Percentiles rank a stretch among this genome's conserved stretches.
Conservation (phyloP, 2,329 filamentous ascomycete genomes). For the Endothia cerciana region DNA sequence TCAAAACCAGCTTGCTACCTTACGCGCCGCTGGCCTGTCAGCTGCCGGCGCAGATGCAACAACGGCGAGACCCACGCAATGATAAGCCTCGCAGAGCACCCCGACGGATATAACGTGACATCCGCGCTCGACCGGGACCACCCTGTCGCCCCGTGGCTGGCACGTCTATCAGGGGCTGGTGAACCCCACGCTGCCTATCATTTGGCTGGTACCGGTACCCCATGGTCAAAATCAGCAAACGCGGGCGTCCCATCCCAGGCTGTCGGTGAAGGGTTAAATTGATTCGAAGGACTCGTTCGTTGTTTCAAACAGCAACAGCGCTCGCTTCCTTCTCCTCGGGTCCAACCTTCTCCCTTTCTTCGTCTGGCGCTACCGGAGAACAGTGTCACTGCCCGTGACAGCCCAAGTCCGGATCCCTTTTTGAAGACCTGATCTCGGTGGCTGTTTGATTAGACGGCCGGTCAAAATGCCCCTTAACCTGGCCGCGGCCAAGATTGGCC, state of each 20-base stretch:
- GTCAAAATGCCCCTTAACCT: conserved; percentile 27
- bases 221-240: not conserved
- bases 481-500: conserved; percentile 26
- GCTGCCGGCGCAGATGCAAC: conserved; percentile 3
- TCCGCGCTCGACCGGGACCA: not conserved
- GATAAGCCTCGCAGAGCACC: not conserved
- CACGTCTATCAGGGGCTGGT: conserved; percentile 7
- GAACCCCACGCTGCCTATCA: conserved; percentile 1
- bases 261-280: not conserved
- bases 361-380: not conserved
- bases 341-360: not conserved
- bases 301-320: not conserved
- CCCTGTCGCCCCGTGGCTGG: conserved; percentile 1
- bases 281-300: not conserved
- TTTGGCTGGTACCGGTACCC: not conserved
- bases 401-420: not conserved
- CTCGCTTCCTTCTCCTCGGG: not conserved
- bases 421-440: not conserved
- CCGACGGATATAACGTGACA: conserved; percentile 5
- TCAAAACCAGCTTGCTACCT: not conserved
- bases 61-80: not conserved
- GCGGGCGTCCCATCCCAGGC: not conserved
- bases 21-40: not conserved
- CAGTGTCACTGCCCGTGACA: not conserved
- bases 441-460: not conserved